Evolutionary conservation across 1,284 basidiomycete genomes (phyloP).

Genomic region (Cryptococcus wingfieldii): DNA sequence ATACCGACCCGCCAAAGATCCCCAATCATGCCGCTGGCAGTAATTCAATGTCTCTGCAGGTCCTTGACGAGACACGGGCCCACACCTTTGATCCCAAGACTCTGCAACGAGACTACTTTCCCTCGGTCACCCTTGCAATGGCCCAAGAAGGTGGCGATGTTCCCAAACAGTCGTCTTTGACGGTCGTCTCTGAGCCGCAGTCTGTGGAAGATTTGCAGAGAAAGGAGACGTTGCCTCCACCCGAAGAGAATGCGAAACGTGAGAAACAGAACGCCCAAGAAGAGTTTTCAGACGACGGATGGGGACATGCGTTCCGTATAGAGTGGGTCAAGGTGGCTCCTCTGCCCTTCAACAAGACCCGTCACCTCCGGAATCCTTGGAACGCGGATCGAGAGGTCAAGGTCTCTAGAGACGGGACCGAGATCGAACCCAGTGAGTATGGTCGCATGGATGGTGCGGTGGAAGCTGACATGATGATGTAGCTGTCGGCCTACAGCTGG

Average conservation of each 20-base stretch:
- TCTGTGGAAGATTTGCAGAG: slow-evolving; percentile 25
- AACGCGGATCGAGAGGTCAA: slow-evolving; percentile 87
- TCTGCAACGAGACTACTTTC: slow-evolving; percentile 20
- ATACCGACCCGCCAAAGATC: slow-evolving; percentile 23
- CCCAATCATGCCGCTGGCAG: slow-evolving; percentile 4
- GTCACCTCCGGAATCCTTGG: slow-evolving; percentile 85
- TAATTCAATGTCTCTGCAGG: slow-evolving; percentile 15
- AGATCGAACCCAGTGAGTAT: slow-evolving; percentile 66
- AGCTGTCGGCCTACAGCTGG: slow-evolving; percentile 63
- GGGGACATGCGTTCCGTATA: slow-evolving; percentile 72
- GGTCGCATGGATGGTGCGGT: not conserved
- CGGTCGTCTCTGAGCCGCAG: not conserved
- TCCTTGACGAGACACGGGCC: slow-evolving; percentile 15
- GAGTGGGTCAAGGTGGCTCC: slow-evolving; percentile 75
- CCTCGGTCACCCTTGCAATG: slow-evolving; percentile 12
- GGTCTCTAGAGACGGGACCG: slow-evolving; percentile 86
- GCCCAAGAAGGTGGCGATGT: slow-evolving; percentile 1
- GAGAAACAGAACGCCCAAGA: slow-evolving; percentile 11
- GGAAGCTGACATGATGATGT: not conserved
- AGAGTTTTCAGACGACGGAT: slow-evolving; percentile 41
- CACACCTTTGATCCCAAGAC: slow-evolving; percentile 35
- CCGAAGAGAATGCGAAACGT: slow-evolving; percentile 10
- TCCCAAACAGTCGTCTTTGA: not conserved
- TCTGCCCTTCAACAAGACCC: slow-evolving; percentile 72
- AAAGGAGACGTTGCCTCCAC: slow-evolving; percentile 30